phyloP scores from a whole-genome alignment of 768 basidiomycete genomes.

The Xerocomus spinulosus region DNA sequence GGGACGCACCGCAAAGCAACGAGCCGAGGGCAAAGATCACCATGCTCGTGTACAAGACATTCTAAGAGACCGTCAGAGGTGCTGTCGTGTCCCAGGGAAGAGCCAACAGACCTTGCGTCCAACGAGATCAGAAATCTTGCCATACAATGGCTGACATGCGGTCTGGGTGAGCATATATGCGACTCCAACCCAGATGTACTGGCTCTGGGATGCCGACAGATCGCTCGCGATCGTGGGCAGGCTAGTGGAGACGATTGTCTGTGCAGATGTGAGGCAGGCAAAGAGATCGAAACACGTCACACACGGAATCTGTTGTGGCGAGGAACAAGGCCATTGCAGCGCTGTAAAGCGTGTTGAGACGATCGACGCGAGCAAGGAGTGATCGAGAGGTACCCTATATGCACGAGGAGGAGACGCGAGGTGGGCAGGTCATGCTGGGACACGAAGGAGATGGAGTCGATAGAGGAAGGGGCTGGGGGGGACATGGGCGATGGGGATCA shows the following conservation, averaged over 20 bases:
- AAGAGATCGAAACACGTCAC: constrained; percentile 21
- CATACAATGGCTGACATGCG: constrained; percentile 79
- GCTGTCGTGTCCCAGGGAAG: constrained; percentile 1
- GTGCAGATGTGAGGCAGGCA: constrained; percentile 6
- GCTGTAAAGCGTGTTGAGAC: constrained; percentile 36
- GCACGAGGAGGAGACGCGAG: constrained; percentile 53
- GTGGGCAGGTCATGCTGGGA: constrained; percentile 43
- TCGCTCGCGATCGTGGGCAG: constrained; percentile 76
- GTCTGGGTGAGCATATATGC: constrained; percentile 85
- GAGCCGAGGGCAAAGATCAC: constrained; percentile 72
- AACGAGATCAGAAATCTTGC: constrained; percentile 70
- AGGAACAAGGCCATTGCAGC: constrained; percentile 79
- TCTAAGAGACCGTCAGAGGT: constrained; percentile 36
- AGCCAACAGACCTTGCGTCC: constrained; percentile 62
- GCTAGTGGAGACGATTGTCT: constrained; percentile 78
- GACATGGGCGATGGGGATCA: constrained; percentile 15
- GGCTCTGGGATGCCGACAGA: constrained; percentile 58
- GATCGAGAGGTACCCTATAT: constrained; percentile 52
- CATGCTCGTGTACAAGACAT: constrained; percentile 69
- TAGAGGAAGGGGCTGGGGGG: constrained; percentile 6
- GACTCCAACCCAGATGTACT: constrained; percentile 85
- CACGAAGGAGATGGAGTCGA: constrained; percentile 23
- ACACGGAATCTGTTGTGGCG: constrained; percentile 80
- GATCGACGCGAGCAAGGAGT: constrained; percentile 1
- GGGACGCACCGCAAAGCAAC: constrained; percentile 70